A percentile compares a stretch with the other conserved stretches of the same genome.
Evolutionary conservation across 305 asterid species (phyloP).

Genomic region (Euphrasia arctica): DNA sequence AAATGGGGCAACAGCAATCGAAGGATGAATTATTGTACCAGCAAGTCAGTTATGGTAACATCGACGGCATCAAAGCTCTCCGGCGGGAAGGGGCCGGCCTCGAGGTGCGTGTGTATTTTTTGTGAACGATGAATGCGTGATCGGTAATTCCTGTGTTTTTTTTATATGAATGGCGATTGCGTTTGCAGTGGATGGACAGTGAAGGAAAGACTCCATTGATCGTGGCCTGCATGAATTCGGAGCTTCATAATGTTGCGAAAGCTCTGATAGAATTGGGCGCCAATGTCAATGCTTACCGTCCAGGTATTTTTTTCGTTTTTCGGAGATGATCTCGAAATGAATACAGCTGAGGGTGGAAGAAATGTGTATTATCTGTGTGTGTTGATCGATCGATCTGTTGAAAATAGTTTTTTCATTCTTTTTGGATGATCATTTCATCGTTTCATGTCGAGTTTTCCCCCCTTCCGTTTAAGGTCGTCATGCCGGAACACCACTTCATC

Average conservation of each 20-base stretch:
- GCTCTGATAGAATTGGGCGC: constrained; percentile 91
- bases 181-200: constrained; percentile 76
- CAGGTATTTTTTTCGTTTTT: constrained; percentile 44
- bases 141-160: not conserved
- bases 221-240: constrained; percentile 71
- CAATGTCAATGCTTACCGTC: constrained; percentile 75
- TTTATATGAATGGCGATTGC: constrained; percentile 30
- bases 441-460: constrained; percentile 2
- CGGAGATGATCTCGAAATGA: no score
- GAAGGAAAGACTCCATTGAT: constrained; percentile 90
- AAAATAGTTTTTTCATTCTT: not conserved
- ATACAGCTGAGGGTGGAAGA: no score
- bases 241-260: constrained; percentile 70
- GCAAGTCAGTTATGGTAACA: constrained; percentile 70
- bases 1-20: constrained; percentile 88
- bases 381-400: not conserved
- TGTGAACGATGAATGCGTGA: not conserved
- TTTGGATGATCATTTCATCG: constrained; percentile 2
- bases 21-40: constrained; percentile 68
- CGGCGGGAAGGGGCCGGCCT: constrained; percentile 85
- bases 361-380: no score
- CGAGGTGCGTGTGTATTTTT: constrained; percentile 47
- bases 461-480: constrained; percentile 52
- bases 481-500: constrained; percentile 96
- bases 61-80: constrained; percentile 82